Evolutionary conservation across 2,329 filamentous ascomycete species (phyloP).

Genomic region (Colletotrichum sojae): DNA sequence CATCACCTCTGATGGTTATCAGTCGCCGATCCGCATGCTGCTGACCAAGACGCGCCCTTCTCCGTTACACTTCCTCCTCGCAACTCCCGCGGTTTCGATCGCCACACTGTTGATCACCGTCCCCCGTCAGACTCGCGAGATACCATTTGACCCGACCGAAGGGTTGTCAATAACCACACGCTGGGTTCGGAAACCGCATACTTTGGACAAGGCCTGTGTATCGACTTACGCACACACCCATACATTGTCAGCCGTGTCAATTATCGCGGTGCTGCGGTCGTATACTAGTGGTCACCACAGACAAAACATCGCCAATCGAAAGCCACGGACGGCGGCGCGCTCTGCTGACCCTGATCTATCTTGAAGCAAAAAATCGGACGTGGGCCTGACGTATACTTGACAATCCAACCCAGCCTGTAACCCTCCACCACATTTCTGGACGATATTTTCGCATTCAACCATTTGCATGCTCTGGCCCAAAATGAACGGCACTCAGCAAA

Average conservation of each 20-base stretch:
- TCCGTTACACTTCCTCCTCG: slow-evolving; percentile 7
- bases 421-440: slow-evolving; percentile 21
- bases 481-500: slow-evolving; percentile 40
- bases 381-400: slow-evolving; percentile 1
- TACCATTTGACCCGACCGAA: slow-evolving; percentile 4
- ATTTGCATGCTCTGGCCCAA: slow-evolving; percentile 25
- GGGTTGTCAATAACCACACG: not conserved
- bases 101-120: no score
- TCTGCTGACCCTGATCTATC: slow-evolving; percentile 14
- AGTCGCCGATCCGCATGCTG: slow-evolving; percentile 12
- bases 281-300: slow-evolving; percentile 18
- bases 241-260: not conserved
- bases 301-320: slow-evolving; percentile 30
- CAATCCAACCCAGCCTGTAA: slow-evolving; percentile 1
- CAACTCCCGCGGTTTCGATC: no score
- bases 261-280: slow-evolving; percentile 19
- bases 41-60: slow-evolving; percentile 28
- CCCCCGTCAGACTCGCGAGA: no score
- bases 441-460: slow-evolving; percentile 13
- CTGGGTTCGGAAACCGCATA: not conserved
- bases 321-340: slow-evolving; percentile 7
- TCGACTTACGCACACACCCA: slow-evolving; percentile 19
- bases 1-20: no score
- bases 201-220: not conserved
- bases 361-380: not conserved